Conservation (phyloP, 2,329 filamentous ascomycete species). For the Curvularia sp. region DNA sequence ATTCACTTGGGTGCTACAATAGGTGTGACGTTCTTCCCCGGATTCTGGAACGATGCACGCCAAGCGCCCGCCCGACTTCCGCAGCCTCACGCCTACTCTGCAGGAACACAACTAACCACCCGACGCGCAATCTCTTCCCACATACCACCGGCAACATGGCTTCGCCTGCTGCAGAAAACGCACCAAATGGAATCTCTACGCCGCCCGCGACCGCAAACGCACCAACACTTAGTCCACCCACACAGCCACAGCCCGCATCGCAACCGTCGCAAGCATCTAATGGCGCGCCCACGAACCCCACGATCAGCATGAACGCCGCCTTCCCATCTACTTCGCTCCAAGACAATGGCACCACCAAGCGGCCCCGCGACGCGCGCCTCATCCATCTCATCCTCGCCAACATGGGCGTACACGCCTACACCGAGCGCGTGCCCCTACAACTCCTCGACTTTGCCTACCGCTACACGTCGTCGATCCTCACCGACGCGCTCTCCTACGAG, state of each 20-base stretch:
- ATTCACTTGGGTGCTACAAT: background rate
- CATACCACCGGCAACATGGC: slow-evolving; percentile 39
- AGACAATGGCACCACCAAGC: slow-evolving; percentile 50
- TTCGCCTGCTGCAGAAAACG: slow-evolving; percentile 45
- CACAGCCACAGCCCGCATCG: slow-evolving; percentile 30
- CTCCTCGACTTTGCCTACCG: slow-evolving; percentile 88
- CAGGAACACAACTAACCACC: slow-evolving; percentile 1
- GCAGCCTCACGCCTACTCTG: slow-evolving; percentile 9
- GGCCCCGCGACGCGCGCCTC: slow-evolving; percentile 79
- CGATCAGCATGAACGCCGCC: slow-evolving; percentile 27
- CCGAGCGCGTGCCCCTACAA: slow-evolving; percentile 80
- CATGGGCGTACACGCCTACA: slow-evolving; percentile 79
- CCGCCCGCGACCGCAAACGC: slow-evolving; percentile 45
- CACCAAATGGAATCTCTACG: slow-evolving; percentile 50
- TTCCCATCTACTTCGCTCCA: slow-evolving; percentile 45
- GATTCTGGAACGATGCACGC: slow-evolving; percentile 19
- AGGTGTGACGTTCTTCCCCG: slow-evolving; percentile 11
- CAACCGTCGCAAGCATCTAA: slow-evolving; percentile 25
- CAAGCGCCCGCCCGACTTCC: slow-evolving; percentile 12
- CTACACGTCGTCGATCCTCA: slow-evolving; percentile 74
- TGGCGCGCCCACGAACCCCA: slow-evolving; percentile 19
- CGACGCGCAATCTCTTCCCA: slow-evolving; percentile 5
- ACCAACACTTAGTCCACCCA: slow-evolving; percentile 43
- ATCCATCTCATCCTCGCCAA: slow-evolving; percentile 81
- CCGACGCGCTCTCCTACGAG: slow-evolving; percentile 60